Evolutionary conservation across 2,329 filamentous ascomycete genomes (phyloP), one percentile per base, ranked within the genome.

Genomic region (Colletotrichum tropicale): DNA sequence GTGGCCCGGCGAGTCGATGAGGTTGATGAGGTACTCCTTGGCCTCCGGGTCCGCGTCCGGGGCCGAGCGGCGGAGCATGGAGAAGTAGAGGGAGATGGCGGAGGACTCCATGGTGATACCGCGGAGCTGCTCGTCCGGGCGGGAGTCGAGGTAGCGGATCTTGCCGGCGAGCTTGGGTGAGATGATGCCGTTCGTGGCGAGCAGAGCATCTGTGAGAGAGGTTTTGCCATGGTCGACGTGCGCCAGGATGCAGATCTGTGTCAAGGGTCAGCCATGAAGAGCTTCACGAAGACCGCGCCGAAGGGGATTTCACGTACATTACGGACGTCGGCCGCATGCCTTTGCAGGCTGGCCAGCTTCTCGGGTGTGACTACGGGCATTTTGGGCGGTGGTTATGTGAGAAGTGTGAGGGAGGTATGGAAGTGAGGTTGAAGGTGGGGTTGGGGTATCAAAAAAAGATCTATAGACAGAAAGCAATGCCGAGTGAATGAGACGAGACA

Each of bases 91-190:
- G 1, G 97, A 98, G 78, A 99, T 99, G 77, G 97, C 97, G 8
- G 96, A 98, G 0, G 97, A 98, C 85, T 99, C 97, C 97, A 99
- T 99, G n/a, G 97, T 99, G 82, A 99, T 99, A 72, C 97, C 97
- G 78, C 97, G 94, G 18, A 95, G 91, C 86, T 99, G 97, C 85
- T 99, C 97, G 85, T 99, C 97, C 2, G 96, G 96, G 58, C 97
- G 91, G 26, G 97, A 98, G 86, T 99, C 97, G 75, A 99, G 92
- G 82, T 98, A 99, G 79, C 97, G 94, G 85, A 99, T 98, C 89
- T 98, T 98, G 84, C 97, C 97, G 72, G 97, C 97, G 82, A 98
- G 90, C 84, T 98, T 98, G 71, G 96, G 95, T 34, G 97, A 98
- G 82, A 99, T 99, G 87, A 99, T 98, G 87, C 97, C 97, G 91